A percentile compares a stretch with the other conserved stretches of the same genome.
These are phyloP conservation scores for Neonectria hederae DNA, from an alignment of 2,329 filamentous ascomycete species.

Conservation along the genomic window DNA sequence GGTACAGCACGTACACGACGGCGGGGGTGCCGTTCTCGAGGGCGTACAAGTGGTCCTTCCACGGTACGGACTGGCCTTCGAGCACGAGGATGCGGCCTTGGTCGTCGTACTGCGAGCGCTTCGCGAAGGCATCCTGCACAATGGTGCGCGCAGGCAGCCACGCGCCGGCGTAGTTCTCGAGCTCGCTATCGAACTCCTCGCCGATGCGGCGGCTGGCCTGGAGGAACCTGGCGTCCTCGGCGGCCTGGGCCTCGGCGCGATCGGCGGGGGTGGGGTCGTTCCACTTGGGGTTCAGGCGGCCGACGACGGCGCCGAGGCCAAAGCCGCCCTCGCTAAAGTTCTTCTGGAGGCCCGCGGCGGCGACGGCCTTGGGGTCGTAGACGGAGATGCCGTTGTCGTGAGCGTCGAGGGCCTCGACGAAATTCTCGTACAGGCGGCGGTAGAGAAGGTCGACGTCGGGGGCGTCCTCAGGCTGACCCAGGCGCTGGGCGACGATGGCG, in stretches of 20 bases:
- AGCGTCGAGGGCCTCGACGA: conserved; percentile 95
- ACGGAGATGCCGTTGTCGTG: conserved; percentile 94
- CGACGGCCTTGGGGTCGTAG: conserved; percentile 77
- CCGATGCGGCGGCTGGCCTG: conserved; percentile 85
- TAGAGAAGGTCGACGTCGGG: conserved; percentile 79
- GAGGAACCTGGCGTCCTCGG: conserved; percentile 84
- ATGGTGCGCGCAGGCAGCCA: conserved; percentile 90
- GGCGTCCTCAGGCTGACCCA: conserved; percentile 65
- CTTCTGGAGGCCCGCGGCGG: conserved; percentile 78
- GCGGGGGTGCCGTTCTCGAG: conserved; percentile 72
- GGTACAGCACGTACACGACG: conserved; percentile 90
- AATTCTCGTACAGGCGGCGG: conserved; percentile 89
- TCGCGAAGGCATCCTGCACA: conserved; percentile 79
- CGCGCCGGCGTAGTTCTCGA: conserved; percentile 76
- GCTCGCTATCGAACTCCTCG: conserved; percentile 83
- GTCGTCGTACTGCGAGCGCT: conserved; percentile 73
- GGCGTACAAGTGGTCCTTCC: conserved; percentile 95
- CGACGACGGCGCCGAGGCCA: conserved; percentile 84
- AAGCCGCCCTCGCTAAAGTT: conserved; percentile 86
- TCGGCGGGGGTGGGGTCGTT: conserved; percentile 71
- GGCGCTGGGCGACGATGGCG: conserved; percentile 74
- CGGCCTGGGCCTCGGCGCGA: conserved; percentile 67
- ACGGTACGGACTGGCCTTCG: conserved; percentile 80
- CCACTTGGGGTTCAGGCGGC: conserved; percentile 81
- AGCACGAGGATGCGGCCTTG: conserved; percentile 85